phyloP scores from a whole-genome alignment of 345 rosid genomes.

The Lepidium sativum region DNA sequence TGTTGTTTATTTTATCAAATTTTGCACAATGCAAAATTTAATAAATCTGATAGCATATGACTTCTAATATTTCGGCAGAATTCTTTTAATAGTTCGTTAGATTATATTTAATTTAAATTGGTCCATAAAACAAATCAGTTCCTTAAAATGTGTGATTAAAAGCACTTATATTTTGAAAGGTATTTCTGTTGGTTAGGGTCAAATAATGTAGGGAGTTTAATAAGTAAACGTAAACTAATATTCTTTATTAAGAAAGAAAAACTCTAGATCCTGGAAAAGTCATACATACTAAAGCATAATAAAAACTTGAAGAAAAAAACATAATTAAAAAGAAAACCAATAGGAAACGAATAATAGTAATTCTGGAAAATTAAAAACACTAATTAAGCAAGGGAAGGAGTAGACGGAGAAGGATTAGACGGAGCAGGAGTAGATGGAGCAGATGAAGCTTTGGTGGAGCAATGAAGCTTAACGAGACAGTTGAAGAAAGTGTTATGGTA shows the following conservation, averaged over 20 bases:
- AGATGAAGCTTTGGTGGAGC: constrained; percentile 13
- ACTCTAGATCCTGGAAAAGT: background rate
- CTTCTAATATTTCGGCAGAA: too few relatives aligned
- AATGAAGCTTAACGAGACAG: constrained; percentile 10
- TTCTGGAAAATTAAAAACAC: background rate
- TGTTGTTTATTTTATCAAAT: too few relatives aligned
- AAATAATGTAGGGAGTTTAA: background rate
- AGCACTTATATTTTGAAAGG: too few relatives aligned
- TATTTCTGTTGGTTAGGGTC: too few relatives aligned
- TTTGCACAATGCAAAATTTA: too few relatives aligned
- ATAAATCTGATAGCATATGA: too few relatives aligned
- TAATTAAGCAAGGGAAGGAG: constrained; percentile 25
- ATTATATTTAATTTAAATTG: too few relatives aligned
- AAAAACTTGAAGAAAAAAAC: background rate
- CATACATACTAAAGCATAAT: background rate
- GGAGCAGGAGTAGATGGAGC: constrained; percentile 4
- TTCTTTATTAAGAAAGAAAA: background rate
- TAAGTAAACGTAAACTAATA: background rate
- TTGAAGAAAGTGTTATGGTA: constrained; percentile 22
- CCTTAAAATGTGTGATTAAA: too few relatives aligned
- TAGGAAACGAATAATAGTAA: background rate
- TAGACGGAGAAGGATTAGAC: constrained; percentile 18
- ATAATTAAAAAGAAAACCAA: background rate
- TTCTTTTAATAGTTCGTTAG: too few relatives aligned
- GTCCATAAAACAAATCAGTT: too few relatives aligned